These are phyloP conservation scores for Blastobotrys apis DNA, from an alignment of 1,139 yeast genomes.

Conservation along the genomic window DNA sequence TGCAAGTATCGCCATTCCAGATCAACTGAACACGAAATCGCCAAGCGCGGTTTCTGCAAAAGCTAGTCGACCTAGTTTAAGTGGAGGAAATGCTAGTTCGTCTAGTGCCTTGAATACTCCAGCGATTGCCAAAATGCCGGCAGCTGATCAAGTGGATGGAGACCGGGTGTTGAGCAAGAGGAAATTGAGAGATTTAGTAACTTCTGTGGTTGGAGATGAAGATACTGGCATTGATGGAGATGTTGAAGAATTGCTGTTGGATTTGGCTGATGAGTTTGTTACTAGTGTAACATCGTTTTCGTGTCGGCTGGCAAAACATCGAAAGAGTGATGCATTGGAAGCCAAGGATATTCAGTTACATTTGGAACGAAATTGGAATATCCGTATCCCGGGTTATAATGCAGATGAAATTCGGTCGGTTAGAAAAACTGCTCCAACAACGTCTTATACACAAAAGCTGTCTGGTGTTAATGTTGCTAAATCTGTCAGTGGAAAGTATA, in stretches of 20 bases:
- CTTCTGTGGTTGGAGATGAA: constrained; percentile 80
- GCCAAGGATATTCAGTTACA: constrained; percentile 88
- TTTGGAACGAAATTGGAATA: constrained; percentile 92
- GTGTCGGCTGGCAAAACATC: constrained; percentile 88
- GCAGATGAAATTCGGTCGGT: constrained; percentile 86
- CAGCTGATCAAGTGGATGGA: constrained; percentile 70
- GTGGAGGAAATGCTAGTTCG: constrained; percentile 79
- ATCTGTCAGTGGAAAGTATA: constrained; percentile 31
- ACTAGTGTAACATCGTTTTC: constrained; percentile 88
- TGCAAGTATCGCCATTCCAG: constrained; percentile 62
- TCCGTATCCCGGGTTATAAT: constrained; percentile 87
- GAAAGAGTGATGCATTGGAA: constrained; percentile 85
- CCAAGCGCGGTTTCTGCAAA: constrained; percentile 60
- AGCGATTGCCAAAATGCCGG: constrained; percentile 72
- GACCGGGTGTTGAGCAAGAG: constrained; percentile 86
- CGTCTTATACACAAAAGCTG: constrained; percentile 64
- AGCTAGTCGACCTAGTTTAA: constrained; percentile 70
- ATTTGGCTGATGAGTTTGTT: constrained; percentile 93
- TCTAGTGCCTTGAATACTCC: constrained; percentile 70
- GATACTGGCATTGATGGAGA: constrained; percentile 73
- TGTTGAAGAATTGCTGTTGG: constrained; percentile 85
- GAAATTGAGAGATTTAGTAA: constrained; percentile 79
- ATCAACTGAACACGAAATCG: constrained; percentile 58
- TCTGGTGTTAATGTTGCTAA: constrained; percentile 53
- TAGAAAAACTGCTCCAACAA: constrained; percentile 74